Evolutionary conservation across 257 asterid species (phyloP), one percentile per base, ranked within the genome.

Genomic region (Salvia splendens): DNA sequence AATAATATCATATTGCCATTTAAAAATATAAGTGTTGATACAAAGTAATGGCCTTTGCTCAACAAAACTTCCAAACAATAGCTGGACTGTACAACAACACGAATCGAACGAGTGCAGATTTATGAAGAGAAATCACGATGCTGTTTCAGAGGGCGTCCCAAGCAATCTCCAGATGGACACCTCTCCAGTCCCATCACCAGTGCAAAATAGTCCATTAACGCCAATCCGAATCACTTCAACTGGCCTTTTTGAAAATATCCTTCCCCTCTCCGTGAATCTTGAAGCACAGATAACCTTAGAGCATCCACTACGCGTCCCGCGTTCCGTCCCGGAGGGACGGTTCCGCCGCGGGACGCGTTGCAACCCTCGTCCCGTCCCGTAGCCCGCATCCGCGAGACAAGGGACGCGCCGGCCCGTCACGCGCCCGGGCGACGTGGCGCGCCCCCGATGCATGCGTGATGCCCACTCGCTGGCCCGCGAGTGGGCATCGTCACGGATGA

Each of bases 101-200:
- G 6, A 5, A 33, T 33, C 50, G 6, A 10, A 5, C 0, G 5
- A 14, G 7, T 45, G 50, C 50, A 45, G 49, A 33, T 33, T 33
- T 33, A 33, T 2, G 6, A 33, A 33, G 48, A 42, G 10, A 8
- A 42, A 10, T 42, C 12, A 15, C 55, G 16, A 0, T n/a, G 53
- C 17, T 30, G 17, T 28, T 54, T 16, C 35, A 12, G 3, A 36
- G 0, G 64, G 51, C 65, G 32, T 4, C 36, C 64, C 77, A 53
- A 35, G 45, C 70, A 82, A 38, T 57, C 62, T 77, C 95, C 95
- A 87, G 38, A 83, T 84, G 0, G 59, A 49, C 4, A 87, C 38
- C 51, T 81, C 76, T 20, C 95, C 95, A 0, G 80, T 57, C 40
- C 73, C 80, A 72, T 83, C 92, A 1, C 95, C 87, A 1, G 80